phyloP scores from a whole-genome alignment of 805 yeast species.

The Starmerella stigmatis region DNA sequence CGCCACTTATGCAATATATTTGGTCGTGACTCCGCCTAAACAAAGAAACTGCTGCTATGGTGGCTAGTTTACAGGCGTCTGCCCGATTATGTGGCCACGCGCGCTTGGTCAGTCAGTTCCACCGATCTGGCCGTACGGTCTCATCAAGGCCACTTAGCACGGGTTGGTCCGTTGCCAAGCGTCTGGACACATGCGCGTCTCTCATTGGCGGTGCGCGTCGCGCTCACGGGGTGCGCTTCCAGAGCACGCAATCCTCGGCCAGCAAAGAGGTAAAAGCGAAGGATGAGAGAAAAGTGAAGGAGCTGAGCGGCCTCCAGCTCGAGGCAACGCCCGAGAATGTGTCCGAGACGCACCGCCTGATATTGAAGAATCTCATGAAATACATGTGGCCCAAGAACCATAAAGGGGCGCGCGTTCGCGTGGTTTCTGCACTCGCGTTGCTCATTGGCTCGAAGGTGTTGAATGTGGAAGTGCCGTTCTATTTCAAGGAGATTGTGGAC shows the following conservation, averaged over 20 bases:
- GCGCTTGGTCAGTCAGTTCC: no score
- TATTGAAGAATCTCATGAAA: conserved; percentile 25
- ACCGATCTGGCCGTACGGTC: not conserved
- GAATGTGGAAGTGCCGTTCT: conserved; percentile 93
- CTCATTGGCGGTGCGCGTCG: not conserved
- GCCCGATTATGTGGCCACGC: no score
- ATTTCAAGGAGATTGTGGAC: conserved; percentile 79
- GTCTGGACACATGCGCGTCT: not conserved
- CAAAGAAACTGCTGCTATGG: no score
- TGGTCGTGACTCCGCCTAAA: no score
- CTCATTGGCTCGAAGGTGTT: conserved; percentile 71
- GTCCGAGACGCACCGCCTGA: conserved; percentile 14
- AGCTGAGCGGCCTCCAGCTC: conserved; percentile 3
- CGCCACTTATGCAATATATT: no score
- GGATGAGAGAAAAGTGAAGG: not conserved
- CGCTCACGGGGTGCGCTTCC: not conserved
- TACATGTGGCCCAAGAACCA: conserved; percentile 33
- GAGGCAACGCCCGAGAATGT: conserved; percentile 9
- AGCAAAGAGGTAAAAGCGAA: not conserved
- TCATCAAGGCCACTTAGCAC: not conserved
- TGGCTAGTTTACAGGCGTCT: no score
- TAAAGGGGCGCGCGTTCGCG: conserved; percentile 47
- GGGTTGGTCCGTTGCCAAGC: not conserved
- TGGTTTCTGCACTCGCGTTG: conserved; percentile 59
- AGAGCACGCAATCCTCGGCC: not conserved